Conservation (phyloP, 441 rosid species). For the Eruca vesicaria region DNA sequence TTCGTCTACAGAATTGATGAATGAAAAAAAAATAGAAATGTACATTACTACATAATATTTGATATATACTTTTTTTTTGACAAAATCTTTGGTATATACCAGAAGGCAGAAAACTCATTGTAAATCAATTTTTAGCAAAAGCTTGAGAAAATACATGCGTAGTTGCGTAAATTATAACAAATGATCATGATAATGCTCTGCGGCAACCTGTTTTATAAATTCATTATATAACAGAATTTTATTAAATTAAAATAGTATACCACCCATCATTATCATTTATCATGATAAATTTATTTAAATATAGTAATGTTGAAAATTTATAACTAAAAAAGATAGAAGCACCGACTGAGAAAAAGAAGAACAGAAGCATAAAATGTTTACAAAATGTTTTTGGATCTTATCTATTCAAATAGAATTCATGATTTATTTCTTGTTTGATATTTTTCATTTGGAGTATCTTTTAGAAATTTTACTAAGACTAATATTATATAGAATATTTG, state of each 20-base stretch:
- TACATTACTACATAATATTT: no score
- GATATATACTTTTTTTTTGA: no score
- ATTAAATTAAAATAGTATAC: constrained; percentile 14
- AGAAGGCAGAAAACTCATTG: background rate
- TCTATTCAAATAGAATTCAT: no score
- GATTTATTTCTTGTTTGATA: no score
- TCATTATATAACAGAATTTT: background rate
- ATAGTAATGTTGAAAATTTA: background rate
- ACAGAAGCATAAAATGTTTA: background rate
- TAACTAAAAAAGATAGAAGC: background rate
- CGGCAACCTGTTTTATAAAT: constrained; percentile 10
- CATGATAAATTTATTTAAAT: background rate
- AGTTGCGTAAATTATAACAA: constrained; percentile 1
- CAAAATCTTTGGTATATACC: background rate
- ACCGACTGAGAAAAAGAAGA: background rate
- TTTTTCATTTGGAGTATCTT: no score
- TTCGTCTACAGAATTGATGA: background rate
- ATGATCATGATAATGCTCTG: constrained; percentile 13
- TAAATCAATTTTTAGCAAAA: background rate
- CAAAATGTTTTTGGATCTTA: background rate
- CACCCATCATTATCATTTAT: constrained; percentile 28
- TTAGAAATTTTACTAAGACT: no score
- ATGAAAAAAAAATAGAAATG: background rate
- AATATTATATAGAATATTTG: no score
- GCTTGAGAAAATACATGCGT: background rate